Evolutionary conservation across 768 basidiomycete genomes (phyloP).

Genomic region (Daedalea quercina): DNA sequence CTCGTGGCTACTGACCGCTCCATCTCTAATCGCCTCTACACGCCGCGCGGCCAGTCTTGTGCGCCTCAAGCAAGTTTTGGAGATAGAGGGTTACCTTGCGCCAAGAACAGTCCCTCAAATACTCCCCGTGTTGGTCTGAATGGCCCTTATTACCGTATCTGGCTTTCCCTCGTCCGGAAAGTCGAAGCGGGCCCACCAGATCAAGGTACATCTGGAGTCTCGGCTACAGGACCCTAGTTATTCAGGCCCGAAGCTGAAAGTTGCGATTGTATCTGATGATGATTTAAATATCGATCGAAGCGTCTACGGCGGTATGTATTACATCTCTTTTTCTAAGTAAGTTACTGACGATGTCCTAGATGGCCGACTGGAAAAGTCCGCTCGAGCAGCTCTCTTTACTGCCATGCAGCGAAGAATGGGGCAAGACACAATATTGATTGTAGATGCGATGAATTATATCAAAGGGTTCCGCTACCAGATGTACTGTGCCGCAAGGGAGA

Average conservation of each 20-base stretch:
- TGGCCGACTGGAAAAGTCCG: constrained; percentile 80
- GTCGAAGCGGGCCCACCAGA: constrained; percentile 59
- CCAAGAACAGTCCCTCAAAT: too few species aligned
- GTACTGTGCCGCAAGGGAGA: constrained; percentile 91
- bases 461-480: constrained; percentile 98
- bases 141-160: constrained; percentile 90
- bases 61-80: too few species aligned
- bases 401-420: constrained; percentile 72
- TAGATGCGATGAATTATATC: constrained; percentile 94
- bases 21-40: too few species aligned
- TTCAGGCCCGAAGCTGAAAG: constrained; percentile 40
- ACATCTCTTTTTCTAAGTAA: not conserved
- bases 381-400: constrained; percentile 77
- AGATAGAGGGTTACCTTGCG: too few species aligned
- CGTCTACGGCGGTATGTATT: constrained; percentile 65
- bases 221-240: constrained; percentile 45
- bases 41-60: too few species aligned
- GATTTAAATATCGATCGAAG: constrained; percentile 52
- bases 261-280: constrained; percentile 67
- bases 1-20: too few species aligned
- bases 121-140: too few species aligned
- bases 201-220: constrained; percentile 49
- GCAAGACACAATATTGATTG: constrained; percentile 71
- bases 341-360: constrained; percentile 35
- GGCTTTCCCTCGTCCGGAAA: constrained; percentile 91